Percentiles rank a stretch among this genome's conserved stretches.
These are phyloP conservation scores for Epipyxis sp. DNA, from an alignment of 108 stramenopile species.

Conservation along the genomic window DNA sequence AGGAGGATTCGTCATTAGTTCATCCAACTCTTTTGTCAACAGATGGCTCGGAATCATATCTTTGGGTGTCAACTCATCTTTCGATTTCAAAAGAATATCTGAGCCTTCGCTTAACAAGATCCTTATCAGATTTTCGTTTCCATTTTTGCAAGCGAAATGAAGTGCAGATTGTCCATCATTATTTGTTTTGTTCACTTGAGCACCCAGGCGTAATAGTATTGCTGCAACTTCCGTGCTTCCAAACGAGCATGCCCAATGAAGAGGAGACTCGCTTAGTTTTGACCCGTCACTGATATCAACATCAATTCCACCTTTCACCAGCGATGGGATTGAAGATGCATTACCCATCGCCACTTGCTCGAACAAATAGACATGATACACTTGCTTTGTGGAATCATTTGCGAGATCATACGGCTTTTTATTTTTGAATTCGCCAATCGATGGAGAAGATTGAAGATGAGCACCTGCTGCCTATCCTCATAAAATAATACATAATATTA, in stretches of 20 bases:
- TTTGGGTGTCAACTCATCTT: too few relatives aligned
- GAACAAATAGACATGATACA: background rate
- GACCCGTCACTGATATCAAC: background rate
- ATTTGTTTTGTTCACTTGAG: background rate
- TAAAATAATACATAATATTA: background rate
- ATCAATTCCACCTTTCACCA: background rate
- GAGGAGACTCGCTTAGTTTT: background rate
- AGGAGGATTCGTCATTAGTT: too few relatives aligned
- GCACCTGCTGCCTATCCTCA: background rate
- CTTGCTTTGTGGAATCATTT: background rate
- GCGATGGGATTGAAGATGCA: background rate
- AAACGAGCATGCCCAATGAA: constrained; percentile 26
- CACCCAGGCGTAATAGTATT: background rate
- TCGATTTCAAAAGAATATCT: too few relatives aligned
- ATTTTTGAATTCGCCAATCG: background rate
- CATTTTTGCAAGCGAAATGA: too few relatives aligned
- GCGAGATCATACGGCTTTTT: background rate
- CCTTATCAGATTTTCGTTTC: too few relatives aligned
- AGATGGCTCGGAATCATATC: too few relatives aligned
- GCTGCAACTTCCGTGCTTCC: background rate
- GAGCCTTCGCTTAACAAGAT: too few relatives aligned
- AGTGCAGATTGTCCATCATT: background rate
- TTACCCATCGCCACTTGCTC: background rate
- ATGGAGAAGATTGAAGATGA: background rate
- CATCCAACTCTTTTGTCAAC: too few relatives aligned